Evolutionary conservation across 116 monocot species (phyloP), one percentile per base, ranked within the genome.

Genomic region (Cymodocea nodosa): DNA sequence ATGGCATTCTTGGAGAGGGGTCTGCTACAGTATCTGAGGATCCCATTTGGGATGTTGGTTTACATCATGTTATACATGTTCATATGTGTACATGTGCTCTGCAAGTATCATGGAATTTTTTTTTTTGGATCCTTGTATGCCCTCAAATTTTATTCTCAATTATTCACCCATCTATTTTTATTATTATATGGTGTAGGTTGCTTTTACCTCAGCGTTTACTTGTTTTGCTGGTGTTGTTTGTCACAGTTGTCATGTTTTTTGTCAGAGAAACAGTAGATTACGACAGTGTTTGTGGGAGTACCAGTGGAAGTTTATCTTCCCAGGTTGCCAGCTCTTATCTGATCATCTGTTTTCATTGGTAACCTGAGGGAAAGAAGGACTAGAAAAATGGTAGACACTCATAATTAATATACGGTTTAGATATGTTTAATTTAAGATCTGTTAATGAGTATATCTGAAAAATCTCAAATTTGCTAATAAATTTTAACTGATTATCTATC

Each of bases 261-360:
- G 30, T 52, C 62, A 62, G 62, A 62, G 62, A 36, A 11, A 62
- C 62, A 62, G 62, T 36, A 35, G 39, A 15, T 15, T 17, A 39
- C 12, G 36, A n/a, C 16, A 18, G 61, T 15, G 25, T 35, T 35
- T 61, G 61, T 61, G 37, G 6, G 54, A 37, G 61, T 61, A 61
- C 9, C 37, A 61, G 18, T 39, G 37, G 17, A 37, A 36, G 37
- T 62, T 30, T 30, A 1, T 30, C 23, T 62, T 62, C 12, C 44
- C 12, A 44, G 44, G 8, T 44, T 44, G 8, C 44, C 7, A 36
- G 16, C 18, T 6, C 36, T 8, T 2, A 36, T 8, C 39, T 62
- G n/a, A n/a, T n/a, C 16, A 22, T 61, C 36, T 35, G 16, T 61
- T 15, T n/a, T 62, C 62, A 62, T 4, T 62, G n/a, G 34, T 62